These are phyloP conservation scores for Musa beccarii DNA, from an alignment of 176 grass and related monocot species.

Conservation along the genomic window DNA sequence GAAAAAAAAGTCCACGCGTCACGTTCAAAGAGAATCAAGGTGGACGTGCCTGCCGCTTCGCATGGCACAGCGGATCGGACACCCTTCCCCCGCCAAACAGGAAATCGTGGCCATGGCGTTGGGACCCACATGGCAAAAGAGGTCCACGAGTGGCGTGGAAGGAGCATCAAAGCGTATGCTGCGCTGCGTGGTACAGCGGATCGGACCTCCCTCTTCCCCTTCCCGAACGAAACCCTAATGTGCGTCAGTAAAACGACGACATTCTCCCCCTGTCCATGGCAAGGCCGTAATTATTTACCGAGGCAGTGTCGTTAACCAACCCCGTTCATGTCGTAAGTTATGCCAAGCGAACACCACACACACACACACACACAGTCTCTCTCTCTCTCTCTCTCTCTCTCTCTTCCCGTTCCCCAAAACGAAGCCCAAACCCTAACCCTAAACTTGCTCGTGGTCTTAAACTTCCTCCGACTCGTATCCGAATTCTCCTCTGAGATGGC, in stretches of 20 bases:
- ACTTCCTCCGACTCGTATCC: background rate
- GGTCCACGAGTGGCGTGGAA: background rate
- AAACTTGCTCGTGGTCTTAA: background rate
- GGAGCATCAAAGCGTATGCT: background rate
- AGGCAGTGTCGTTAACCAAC: background rate
- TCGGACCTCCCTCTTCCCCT: background rate
- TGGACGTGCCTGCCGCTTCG: too few relatives aligned
- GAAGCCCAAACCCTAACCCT: background rate
- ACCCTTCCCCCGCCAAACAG: too few relatives aligned
- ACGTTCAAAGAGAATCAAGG: too few relatives aligned
- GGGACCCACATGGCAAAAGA: too few relatives aligned
- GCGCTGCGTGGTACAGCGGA: background rate
- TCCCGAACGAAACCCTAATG: conserved; percentile 9
- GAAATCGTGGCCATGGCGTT: too few relatives aligned
- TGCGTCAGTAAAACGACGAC: background rate
- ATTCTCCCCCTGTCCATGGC: background rate
- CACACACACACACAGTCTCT: too few relatives aligned
- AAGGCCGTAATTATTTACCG: background rate
- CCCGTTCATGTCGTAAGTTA: background rate
- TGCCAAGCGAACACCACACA: background rate
- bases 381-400: background rate
- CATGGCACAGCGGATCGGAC: too few relatives aligned
- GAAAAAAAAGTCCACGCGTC: too few relatives aligned
- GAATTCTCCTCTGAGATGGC: background rate
- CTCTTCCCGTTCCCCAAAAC: background rate